A percentile compares a stretch with the other conserved stretches of the same genome.
Evolutionary conservation across 495 filamentous ascomycete species (phyloP).

Genomic region (Saxispiralis lemnorum): DNA sequence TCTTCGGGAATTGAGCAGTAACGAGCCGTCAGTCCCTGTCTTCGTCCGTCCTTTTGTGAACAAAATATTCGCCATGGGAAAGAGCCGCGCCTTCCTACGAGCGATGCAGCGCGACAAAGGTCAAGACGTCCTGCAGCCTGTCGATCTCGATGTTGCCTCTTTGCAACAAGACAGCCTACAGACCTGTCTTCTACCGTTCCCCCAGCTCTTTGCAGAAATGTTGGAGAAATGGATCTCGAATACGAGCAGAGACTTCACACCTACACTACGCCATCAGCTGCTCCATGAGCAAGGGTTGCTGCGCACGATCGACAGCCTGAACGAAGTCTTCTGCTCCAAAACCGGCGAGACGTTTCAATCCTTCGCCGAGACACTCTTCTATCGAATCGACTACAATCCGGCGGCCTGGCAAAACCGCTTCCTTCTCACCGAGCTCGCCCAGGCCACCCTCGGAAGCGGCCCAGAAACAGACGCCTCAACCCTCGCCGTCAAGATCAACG

Average conservation of each 20-base stretch:
- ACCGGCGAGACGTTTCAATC: conserved; percentile 45
- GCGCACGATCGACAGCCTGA: conserved; percentile 46
- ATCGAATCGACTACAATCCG: conserved; percentile 51
- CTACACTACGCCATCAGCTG: conserved; percentile 44
- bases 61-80: conserved; percentile 70
- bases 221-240: conserved; percentile 52
- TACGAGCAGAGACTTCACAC: conserved; percentile 49
- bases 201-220: conserved; percentile 21
- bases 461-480: conserved; percentile 30
- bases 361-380: conserved; percentile 55
- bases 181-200: not conserved
- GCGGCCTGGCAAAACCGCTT: conserved; percentile 66
- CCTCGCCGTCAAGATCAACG: conserved; percentile 26
- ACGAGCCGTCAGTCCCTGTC: conserved; percentile 44
- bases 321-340: conserved; percentile 52
- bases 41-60: conserved; percentile 51
- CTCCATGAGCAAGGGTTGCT: conserved; percentile 52
- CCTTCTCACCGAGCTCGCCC: conserved; percentile 60
- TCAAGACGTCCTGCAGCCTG: not conserved
- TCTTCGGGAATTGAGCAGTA: conserved; percentile 36
- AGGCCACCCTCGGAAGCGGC: conserved; percentile 41
- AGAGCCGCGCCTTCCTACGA: conserved; percentile 68
- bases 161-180: too few species aligned
- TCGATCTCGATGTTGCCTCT: too few species aligned
- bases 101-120: conserved; percentile 27